Base-by-base conservation (phyloP, 139 green algal genomes). In the Nannochloris sp. region DNA sequence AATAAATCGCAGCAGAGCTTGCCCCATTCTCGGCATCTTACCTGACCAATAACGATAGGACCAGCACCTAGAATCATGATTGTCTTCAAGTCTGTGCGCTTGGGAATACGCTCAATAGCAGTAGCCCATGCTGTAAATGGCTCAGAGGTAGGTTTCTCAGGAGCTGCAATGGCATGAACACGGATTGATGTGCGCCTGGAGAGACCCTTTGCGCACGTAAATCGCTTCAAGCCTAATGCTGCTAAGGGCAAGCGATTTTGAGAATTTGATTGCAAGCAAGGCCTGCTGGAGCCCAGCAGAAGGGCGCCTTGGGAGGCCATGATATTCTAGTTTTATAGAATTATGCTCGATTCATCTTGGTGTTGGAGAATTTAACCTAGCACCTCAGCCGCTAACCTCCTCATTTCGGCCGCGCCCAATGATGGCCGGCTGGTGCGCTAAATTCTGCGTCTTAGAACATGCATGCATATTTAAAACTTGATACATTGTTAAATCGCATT, bases 31-130 rank as follows among this genome's bases (percentile, higher is more conserved):
- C 9, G 51, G 24, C 35, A 25, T 14, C 46, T 15, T 58, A 89
- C 83, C 81, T 97, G 92, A n/a, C 94, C 94, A 65, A 99, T 99
- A 44, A 99, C 83, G 59, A 99, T 99, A 10, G 94, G 94, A 0
- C 94, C 94, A 19, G 94, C 94, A 23, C 94, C 94, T 23, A 98
- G 74, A 34, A 96, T 81, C 82, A 95, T 87, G 62, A 95, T 90
- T 24, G 81, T 90, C 72, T 94, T 92, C 13, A 95, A 71, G 76
- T 95, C 88, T 6, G 71, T 77, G 3, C 88, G 44, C 73, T 86
- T 81, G 7, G 64, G 30, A 6, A 78, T 42, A 1, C 62, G 55
- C 37, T 70, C 55, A 2, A 33, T 14, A 8, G 71, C 65, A 31
- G 45, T 55, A 35, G 37, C 51, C 71, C 71, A 78, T 0, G 71